Conservation (phyloP, 441 rosid genomes). For the Pelargonium myrrhifolium region DNA sequence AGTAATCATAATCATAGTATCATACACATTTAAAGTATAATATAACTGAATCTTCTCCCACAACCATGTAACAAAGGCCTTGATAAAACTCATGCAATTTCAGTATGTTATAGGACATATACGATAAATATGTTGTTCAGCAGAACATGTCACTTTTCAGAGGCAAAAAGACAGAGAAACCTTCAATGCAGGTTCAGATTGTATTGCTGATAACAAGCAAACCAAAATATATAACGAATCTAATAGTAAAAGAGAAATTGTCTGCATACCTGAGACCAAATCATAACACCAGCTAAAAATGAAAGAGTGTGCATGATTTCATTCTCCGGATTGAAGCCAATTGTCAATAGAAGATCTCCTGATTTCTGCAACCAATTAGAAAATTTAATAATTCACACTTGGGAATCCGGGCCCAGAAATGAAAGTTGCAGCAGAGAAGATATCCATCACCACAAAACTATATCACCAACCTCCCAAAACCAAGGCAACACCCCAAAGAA, state of each 20-base stretch:
- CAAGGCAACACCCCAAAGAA: constrained; percentile 83
- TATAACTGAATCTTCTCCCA: background rate
- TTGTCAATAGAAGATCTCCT: constrained; percentile 48
- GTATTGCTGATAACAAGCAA: constrained; percentile 5
- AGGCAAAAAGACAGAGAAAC: background rate
- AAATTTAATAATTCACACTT: background rate
- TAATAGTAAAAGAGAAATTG: constrained; percentile 11
- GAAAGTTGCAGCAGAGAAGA: constrained; percentile 3
- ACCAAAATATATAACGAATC: background rate
- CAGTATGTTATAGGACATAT: background rate
- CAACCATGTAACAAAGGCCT: background rate
- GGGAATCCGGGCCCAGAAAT: background rate
- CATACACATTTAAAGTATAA: no score
- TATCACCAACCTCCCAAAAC: constrained; percentile 79
- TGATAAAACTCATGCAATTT: background rate
- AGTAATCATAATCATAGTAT: no score
- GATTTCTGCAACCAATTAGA: constrained; percentile 45
- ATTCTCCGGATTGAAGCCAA: constrained; percentile 69
- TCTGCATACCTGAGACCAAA: constrained; percentile 79
- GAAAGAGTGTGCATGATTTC: constrained; percentile 84
- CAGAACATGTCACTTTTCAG: background rate
- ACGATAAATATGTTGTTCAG: background rate
- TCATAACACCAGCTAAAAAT: constrained; percentile 82
- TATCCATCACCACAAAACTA: constrained; percentile 13
- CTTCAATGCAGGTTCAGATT: background rate